Evolutionary conservation across 106 monocot genomes (phyloP), one percentile per base, ranked within the genome.

Genomic region (Triglochin maritima): DNA sequence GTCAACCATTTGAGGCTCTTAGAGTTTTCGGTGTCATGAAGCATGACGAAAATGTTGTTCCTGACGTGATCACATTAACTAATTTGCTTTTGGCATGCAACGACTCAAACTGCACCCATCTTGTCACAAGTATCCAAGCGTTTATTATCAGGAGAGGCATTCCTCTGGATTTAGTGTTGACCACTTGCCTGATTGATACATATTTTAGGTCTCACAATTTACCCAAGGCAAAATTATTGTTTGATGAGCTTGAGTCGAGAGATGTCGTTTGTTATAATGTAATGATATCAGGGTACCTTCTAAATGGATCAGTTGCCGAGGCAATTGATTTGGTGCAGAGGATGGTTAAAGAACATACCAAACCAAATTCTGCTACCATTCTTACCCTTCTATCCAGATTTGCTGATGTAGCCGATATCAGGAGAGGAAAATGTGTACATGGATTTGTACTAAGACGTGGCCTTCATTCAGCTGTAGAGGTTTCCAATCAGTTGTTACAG

Each of bases 1-100:
- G 75, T 12, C 65, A 75, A 50, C 71, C 69, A 56, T 77, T 8
- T 4, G 75, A 84, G 54, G 84, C 84, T 50, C 48, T 88, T 10
- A 7, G 63, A 50, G 16, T 48, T 58, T 84, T 80, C 57, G 49
- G 8, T 68, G 17, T 54, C 47, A 77, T 88, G 82, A 49, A 56
- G 57, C 74, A 82, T 50, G 77, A 82, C 49, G 52, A 48, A 56
- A 77, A 76, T 4, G 14, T 79, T 55, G 46, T n/a, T 3, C 88
- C 82, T 4, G 84, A 88, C 79, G 73, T 72, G 12, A 70, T 85
- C 72, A 88, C 88, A 50, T 55, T 82, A 54, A 65, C 84, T 50
- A 88, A 84, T 62, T 42, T 81, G 15, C 68, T 88, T 59, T 60
- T 75, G 49, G 88, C 84, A 59, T 82, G 74, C 77, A 74, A 77